phyloP scores from a whole-genome alignment of 108 stramenopile genomes.

The Skeletonema costatum region DNA sequence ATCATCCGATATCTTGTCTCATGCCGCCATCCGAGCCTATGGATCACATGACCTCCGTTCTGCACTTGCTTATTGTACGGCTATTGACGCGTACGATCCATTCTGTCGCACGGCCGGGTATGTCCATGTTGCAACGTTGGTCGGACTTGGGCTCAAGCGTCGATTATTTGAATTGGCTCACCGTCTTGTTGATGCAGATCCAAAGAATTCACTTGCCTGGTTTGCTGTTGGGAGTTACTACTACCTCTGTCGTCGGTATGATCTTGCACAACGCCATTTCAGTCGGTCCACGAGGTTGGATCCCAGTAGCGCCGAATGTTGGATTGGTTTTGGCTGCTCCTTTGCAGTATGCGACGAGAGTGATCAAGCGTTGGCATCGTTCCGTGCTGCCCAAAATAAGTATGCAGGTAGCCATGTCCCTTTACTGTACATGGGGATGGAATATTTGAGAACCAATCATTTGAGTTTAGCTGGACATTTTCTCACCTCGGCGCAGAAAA shows the following conservation, averaged over 20 bases:
- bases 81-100: constrained; percentile 72
- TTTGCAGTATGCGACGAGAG: constrained; percentile 95
- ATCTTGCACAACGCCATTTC: constrained; percentile 93
- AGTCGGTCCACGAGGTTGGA: constrained; percentile 88
- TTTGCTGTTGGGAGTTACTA: constrained; percentile 97
- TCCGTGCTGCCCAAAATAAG: constrained; percentile 91
- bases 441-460: constrained; percentile 96
- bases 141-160: constrained; percentile 79
- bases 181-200: constrained; percentile 89
- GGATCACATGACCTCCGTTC: constrained; percentile 58
- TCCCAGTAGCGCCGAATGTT: constrained; percentile 84
- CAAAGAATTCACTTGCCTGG: constrained; percentile 86
- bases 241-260: constrained; percentile 81
- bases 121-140: constrained; percentile 80
- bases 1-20: constrained; percentile 73
- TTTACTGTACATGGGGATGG: constrained; percentile 95
- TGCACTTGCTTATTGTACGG: constrained; percentile 69
- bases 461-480: constrained; percentile 89
- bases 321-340: constrained; percentile 94
- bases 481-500: constrained; percentile 65
- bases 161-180: constrained; percentile 92
- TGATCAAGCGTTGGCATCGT: constrained; percentile 95
- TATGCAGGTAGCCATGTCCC: constrained; percentile 82
- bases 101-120: constrained; percentile 55
- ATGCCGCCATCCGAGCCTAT: constrained; percentile 79